Conservation (phyloP, 2,329 filamentous ascomycete species). For the Fonsecaea multimorphosa region DNA sequence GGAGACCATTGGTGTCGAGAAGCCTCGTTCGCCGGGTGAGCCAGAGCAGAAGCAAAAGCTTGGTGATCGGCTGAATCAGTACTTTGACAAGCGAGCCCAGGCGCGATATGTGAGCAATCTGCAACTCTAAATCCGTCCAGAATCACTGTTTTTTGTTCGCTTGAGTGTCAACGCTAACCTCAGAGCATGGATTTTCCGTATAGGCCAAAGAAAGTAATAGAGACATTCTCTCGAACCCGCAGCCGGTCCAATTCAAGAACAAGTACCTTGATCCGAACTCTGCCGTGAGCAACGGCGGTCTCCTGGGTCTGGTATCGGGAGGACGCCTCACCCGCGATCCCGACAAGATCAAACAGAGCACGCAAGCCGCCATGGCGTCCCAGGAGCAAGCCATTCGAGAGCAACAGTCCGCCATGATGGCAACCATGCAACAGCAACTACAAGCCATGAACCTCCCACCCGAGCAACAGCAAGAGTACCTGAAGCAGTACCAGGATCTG, state of each 20-base stretch:
- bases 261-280: conserved; percentile 59
- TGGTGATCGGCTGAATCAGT: conserved; percentile 47
- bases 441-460: conserved; percentile 16
- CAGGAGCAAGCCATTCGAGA: conserved; percentile 17
- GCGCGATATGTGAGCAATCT: conserved; percentile 44
- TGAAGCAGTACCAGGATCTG: conserved; percentile 18
- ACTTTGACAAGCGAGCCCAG: conserved; percentile 57
- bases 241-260: conserved; percentile 49
- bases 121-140: neutral
- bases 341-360: conserved; percentile 19
- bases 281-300: conserved; percentile 55
- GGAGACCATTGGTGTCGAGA: conserved; percentile 17
- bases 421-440: conserved; percentile 19
- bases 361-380: conserved; percentile 14
- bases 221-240: conserved; percentile 43
- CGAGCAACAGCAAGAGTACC: conserved; percentile 14
- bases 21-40: conserved; percentile 21
- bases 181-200: conserved; percentile 40
- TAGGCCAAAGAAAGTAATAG: conserved; percentile 49
- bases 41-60: conserved; percentile 41
- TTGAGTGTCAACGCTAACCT: neutral
- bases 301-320: conserved; percentile 55
- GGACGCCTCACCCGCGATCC: conserved; percentile 41
- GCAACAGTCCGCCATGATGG: conserved; percentile 21
- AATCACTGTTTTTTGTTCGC: neutral